Evolutionary conservation across 768 basidiomycete species (phyloP), one percentile per base, ranked within the genome.

Genomic region (Coprinopsis strossmayeri): DNA sequence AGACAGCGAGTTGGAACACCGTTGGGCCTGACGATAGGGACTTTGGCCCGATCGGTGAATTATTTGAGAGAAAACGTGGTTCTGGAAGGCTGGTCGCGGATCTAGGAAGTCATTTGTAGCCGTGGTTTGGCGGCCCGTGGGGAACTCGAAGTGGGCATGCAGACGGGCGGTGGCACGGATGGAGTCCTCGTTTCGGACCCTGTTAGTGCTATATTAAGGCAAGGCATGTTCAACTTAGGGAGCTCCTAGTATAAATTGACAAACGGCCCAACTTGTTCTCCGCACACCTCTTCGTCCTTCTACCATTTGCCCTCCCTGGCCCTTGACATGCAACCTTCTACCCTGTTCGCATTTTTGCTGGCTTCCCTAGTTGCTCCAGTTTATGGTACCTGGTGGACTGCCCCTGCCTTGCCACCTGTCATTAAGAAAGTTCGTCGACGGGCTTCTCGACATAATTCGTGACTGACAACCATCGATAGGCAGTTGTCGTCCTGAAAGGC

Each of bases 161-260:
- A 86, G 56, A 79, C 74, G 56, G 87, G 76, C 1, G 87, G 87
- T 10, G 89, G 82, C 56, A 87, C 78, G 0, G 77, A 82, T 85
- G 56, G 68, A 72, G 30, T 84, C 81, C 10, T 89, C 90, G 38
- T 91, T 80, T 2, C 83, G 81, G 51, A 91, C 68, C 30, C 28
- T 46, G n/a, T 18, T 32, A 30, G 35, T 23, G 46, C 46, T 38
- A 42, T 42, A 42, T 42, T 42, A 42, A 42, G 18, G 21, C 2
- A 24, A 26, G 32, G 46, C 13, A 32, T 15, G 27, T 15, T 32
- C 3, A 42, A 24, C 25, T n/a, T n/a, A n/a, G n/a, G n/a, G n/a
- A n/a, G n/a, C n/a, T n/a, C n/a, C n/a, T n/a, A n/a, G n/a, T 15
- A 28, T 27, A 30, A 18, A n/a, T 20, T 12, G 30, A 32, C 30